phyloP scores from a whole-genome alignment of 805 yeast genomes.

The Saturnispora gosingensis region DNA sequence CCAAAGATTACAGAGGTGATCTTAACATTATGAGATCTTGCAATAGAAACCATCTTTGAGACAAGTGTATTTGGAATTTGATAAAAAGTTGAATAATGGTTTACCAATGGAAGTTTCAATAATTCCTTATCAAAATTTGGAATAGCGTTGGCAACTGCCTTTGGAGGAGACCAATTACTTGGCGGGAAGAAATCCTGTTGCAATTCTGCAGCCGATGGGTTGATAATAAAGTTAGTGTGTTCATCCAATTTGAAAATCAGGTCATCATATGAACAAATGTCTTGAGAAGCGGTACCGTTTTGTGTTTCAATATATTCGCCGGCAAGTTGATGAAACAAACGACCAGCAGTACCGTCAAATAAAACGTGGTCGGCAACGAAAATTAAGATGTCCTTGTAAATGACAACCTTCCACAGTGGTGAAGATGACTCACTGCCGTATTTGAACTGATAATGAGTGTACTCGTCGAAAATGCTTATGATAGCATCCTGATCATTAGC shows the following conservation, averaged over 20 bases:
- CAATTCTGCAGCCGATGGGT: conserved; percentile 2
- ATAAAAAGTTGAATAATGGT: conserved; percentile 3
- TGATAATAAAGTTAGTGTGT: neutral
- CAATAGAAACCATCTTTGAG: neutral
- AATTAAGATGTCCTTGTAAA: conserved; percentile 1
- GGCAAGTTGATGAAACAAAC: conserved; percentile 5
- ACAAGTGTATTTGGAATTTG: neutral
- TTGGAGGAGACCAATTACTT: neutral
- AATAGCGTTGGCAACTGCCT: neutral
- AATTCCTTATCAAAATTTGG: neutral
- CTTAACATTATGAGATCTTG: conserved; percentile 5
- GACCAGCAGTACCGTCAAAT: conserved; percentile 13
- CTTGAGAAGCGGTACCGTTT: neutral
- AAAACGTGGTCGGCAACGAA: conserved; percentile 9
- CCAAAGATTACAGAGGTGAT: conserved; percentile 9
- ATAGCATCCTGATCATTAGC: neutral
- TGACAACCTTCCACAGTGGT: conserved; percentile 10
- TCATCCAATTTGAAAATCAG: neutral
- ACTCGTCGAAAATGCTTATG: neutral
- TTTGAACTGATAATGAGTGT: conserved; percentile 3
- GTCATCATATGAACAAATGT: neutral
- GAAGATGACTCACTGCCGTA: conserved; percentile 2
- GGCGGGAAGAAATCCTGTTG: neutral
- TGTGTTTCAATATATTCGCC: neutral
- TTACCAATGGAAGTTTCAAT: conserved; percentile 1